Percentiles rank a stretch among this genome's conserved stretches.
phyloP scores from a whole-genome alignment of 2,329 filamentous ascomycete genomes.

The Scedosporium minutisporum region DNA sequence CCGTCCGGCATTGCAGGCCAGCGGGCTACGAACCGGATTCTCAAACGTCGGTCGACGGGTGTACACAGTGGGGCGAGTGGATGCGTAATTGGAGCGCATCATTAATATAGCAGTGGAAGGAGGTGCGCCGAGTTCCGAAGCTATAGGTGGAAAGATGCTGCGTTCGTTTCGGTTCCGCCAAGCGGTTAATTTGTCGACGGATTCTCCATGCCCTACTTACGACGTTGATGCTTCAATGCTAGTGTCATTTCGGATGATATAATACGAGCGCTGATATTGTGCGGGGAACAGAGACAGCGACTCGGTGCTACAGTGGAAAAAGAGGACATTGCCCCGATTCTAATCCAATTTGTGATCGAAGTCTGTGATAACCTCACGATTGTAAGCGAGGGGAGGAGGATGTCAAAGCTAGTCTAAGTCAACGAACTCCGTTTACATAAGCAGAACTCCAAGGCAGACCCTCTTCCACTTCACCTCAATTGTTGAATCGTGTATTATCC shows the following conservation, averaged over 20 bases:
- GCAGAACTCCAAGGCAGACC: no score
- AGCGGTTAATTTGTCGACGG: background rate
- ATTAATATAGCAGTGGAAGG: background rate
- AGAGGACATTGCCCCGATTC: no score
- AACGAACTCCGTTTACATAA: no score
- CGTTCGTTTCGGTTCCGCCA: background rate
- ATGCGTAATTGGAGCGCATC: background rate
- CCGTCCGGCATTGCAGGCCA: background rate
- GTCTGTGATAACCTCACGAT: no score
- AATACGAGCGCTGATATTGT: background rate
- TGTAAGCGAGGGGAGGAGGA: no score
- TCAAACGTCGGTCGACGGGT: background rate
- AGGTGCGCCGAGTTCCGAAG: background rate
- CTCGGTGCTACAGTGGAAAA: no score
- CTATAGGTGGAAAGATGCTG: background rate
- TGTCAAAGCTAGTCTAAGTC: no score
- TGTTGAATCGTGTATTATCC: no score
- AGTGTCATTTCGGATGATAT: background rate
- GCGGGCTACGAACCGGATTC: background rate
- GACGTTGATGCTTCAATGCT: background rate
- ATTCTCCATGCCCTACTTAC: background rate
- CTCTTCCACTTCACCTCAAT: no score
- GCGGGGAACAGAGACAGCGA: background rate
- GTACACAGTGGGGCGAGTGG: conserved; percentile 1
- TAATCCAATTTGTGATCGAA: no score